Percentiles rank a stretch among this genome's conserved stretches.
Evolutionary conservation across 768 basidiomycete species (phyloP).

Genomic region (Hemileccinum rubropunctum): DNA sequence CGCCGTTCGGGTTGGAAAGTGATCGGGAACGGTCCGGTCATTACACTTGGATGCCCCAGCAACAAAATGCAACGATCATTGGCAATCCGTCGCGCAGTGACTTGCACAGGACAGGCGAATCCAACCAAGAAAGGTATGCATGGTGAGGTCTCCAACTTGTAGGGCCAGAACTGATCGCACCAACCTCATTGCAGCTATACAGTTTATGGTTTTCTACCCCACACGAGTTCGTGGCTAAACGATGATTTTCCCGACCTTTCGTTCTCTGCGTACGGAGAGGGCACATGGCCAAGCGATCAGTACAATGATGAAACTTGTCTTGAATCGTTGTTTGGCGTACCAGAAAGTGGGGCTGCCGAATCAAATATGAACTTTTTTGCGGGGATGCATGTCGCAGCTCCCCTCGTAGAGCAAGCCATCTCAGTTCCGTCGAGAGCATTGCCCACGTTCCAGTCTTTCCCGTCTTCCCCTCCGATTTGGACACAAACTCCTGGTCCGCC

Average conservation of each 20-base stretch:
- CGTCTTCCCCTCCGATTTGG: neutral
- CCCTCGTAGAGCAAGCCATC: slow-evolving; percentile 2
- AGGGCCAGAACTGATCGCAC: neutral
- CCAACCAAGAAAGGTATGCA: slow-evolving; percentile 12
- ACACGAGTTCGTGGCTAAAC: slow-evolving; percentile 2
- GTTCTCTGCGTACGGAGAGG: neutral
- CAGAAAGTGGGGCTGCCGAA: neutral
- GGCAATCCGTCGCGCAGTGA: neutral
- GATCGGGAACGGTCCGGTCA: neutral
- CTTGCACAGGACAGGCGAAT: neutral
- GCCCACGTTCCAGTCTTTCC: neutral
- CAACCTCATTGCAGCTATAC: neutral
- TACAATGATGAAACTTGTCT: neutral
- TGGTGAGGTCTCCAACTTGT: neutral
- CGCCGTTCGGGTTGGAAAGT: neutral
- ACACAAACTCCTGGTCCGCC: neutral
- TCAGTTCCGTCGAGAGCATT: neutral
- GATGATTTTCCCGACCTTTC: neutral
- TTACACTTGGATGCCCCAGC: neutral
- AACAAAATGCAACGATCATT: neutral
- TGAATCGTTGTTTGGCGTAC: neutral
- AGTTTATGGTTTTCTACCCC: neutral
- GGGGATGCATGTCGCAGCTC: neutral
- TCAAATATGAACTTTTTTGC: neutral
- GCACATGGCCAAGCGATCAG: neutral